Base-by-base conservation (phyloP, 768 basidiomycete genomes). In the Boletus eberwhitei region DNA sequence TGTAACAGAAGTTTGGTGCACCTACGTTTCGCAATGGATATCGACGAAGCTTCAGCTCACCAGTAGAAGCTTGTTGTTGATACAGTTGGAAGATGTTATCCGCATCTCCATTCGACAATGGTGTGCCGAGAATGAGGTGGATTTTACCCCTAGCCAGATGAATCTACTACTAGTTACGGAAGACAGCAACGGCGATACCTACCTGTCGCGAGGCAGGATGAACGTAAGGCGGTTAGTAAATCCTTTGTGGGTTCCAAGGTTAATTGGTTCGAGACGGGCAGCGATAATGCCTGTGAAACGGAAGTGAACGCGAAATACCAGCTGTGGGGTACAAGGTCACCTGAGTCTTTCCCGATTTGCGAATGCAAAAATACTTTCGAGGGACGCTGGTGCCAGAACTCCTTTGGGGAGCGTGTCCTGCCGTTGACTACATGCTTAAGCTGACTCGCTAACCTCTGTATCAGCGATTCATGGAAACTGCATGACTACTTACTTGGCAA, bases 1-100 rank as follows among this genome's bases (percentile, higher is more conserved):
- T 53, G 29, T 55, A 34, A 52, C 47, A 37, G 19, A 46, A 7
- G 24, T 26, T 39, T 37, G 36, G 45, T 35, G 52, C 47, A 24
- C 60, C 71, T 61, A 90, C 90, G 55, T 73, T 73, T 75, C 82
- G 76, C 60, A 91, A 64, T 8, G 89, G 88, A 79, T 85, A 90
- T 54, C 90, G 76, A 48, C 85, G 78, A 68, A 93, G 89, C 32
- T 70, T 73, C 38, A 93, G 65, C 22, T 65, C 67, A 13, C 85
- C 85, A 2, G 73, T 61, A 12, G 70, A 66, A 9, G 87, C 89
- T 62, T 90, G 79, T 29, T 72, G 64, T 66, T 93, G 90, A 68
- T 91, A 93, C 22, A 79, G 66, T 46, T 69, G 55, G 59, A 92
- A 88, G 36, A 88, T 79, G 9, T 64, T 38, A 58, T 90, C 77